Evolutionary conservation across 768 basidiomycete genomes (phyloP).

Genomic region (Podaxis sp.): DNA sequence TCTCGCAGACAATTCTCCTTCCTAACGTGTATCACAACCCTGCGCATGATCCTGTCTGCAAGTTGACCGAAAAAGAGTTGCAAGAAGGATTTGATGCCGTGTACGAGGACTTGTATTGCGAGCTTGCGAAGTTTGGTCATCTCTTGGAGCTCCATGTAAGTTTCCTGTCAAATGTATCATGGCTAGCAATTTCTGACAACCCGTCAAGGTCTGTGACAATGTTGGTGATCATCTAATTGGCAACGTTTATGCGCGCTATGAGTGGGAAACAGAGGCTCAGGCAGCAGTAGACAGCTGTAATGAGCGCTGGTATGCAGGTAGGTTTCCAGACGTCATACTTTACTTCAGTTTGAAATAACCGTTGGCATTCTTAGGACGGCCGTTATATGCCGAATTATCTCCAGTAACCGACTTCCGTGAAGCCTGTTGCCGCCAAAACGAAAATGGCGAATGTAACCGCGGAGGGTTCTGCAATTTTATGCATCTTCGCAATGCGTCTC

Average conservation of each 20-base stretch:
- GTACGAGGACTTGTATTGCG: constrained; percentile 95
- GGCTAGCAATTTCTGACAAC: constrained; percentile 10
- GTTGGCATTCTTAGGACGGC: constrained; percentile 58
- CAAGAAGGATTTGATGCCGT: constrained; percentile 92
- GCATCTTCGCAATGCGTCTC: constrained; percentile 89
- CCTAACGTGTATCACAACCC: constrained; percentile 99
- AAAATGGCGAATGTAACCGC: constrained; percentile 96
- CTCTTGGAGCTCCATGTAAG: constrained; percentile 91
- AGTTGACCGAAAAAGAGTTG: constrained; percentile 81
- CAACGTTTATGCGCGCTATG: constrained; percentile 96
- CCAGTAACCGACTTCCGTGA: constrained; percentile 99
- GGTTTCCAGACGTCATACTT: constrained; percentile 24
- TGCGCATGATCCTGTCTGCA: constrained; percentile 88
- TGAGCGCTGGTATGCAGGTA: constrained; percentile 97
- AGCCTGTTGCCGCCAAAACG: constrained; percentile 98
- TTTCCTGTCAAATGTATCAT: constrained; percentile 15
- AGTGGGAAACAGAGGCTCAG: constrained; percentile 98
- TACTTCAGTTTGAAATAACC: constrained; percentile 13
- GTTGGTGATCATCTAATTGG: constrained; percentile 99
- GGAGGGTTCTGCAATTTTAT: constrained; percentile 99
- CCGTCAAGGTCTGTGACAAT: constrained; percentile 86
- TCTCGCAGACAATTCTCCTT: constrained; percentile 94
- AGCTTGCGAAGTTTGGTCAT: constrained; percentile 93
- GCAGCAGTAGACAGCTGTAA: constrained; percentile 91
- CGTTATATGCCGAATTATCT: constrained; percentile 94